These are phyloP conservation scores for Raphanus hybrid DNA, from an alignment of 441 rosid species.

Conservation along the genomic window DNA sequence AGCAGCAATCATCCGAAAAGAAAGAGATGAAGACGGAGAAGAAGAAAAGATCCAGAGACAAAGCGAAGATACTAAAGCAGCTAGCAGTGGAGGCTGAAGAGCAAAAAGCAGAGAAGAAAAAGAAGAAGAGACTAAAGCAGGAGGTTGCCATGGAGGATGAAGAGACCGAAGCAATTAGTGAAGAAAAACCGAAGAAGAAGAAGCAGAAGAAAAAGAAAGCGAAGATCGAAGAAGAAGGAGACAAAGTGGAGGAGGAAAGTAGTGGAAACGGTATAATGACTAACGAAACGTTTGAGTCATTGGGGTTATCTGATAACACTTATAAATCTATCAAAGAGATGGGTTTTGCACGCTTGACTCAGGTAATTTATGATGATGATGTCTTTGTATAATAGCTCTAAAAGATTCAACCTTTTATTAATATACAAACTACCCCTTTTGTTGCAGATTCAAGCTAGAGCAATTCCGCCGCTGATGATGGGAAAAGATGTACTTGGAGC, in stretches of 20 bases:
- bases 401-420: not conserved
- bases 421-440: not conserved
- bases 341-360: constrained; percentile 76
- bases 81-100: constrained; percentile 3
- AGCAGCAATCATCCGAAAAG: constrained; percentile 33
- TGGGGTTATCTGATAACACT: constrained; percentile 72
- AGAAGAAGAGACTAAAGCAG: constrained; percentile 7
- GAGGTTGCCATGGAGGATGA: constrained; percentile 7
- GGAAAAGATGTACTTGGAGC: constrained; percentile 96
- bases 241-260: constrained; percentile 44
- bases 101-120: constrained; percentile 10
- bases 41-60: constrained; percentile 32
- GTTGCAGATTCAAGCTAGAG: constrained; percentile 78
- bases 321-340: constrained; percentile 71
- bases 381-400: not conserved
- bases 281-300: constrained; percentile 65
- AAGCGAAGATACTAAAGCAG: constrained; percentile 14
- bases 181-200: constrained; percentile 30
- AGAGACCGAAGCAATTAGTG: not conserved
- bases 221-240: constrained; percentile 31
- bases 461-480: constrained; percentile 76
- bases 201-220: not conserved
- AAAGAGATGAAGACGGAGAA: constrained; percentile 41
- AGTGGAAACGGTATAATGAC: constrained; percentile 74
- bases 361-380: constrained; percentile 45